phyloP scores from a whole-genome alignment of 2,329 filamentous ascomycete species.

The Fusarium piperis region DNA sequence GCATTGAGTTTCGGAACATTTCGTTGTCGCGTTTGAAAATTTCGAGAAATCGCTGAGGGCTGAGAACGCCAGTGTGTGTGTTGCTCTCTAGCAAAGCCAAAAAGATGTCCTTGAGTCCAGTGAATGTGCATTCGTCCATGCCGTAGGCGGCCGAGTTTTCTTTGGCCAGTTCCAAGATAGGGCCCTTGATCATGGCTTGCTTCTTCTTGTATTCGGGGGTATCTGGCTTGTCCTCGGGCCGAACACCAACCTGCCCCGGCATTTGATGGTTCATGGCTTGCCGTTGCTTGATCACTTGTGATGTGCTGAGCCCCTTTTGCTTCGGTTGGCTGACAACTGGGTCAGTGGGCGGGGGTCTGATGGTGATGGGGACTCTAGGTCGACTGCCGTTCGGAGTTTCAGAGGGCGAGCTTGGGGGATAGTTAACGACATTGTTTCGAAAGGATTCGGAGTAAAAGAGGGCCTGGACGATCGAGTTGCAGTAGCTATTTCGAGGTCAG shows the following conservation, averaged over 20 bases:
- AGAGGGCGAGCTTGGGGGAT: conserved; percentile 77
- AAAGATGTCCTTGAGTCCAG: conserved; percentile 95
- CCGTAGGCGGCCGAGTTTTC: conserved; percentile 84
- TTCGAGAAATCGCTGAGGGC: conserved; percentile 91
- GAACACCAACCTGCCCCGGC: conserved; percentile 62
- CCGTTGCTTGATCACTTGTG: conserved; percentile 67
- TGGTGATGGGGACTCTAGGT: conserved; percentile 68
- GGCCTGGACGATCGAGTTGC: conserved; percentile 97
- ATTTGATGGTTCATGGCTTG: conserved; percentile 65
- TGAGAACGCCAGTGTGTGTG: conserved; percentile 87
- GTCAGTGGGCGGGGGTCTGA: conserved; percentile 64
- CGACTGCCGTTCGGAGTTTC: conserved; percentile 71
- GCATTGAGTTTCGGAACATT: conserved; percentile 96
- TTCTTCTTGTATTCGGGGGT: conserved; percentile 99
- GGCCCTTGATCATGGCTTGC: conserved; percentile 86
- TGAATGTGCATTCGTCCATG: conserved; percentile 96
- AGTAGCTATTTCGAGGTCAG: conserved; percentile 73
- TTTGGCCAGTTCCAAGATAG: conserved; percentile 84
- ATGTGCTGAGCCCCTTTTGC: conserved; percentile 62
- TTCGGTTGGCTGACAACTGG: conserved; percentile 51
- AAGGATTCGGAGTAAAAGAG: conserved; percentile 96
- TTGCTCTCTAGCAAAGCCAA: conserved; percentile 84
- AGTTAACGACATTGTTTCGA: conserved; percentile 92
- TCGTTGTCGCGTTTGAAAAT: conserved; percentile 95
- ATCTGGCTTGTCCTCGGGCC: conserved; percentile 92